Base-by-base conservation (phyloP, 2,329 filamentous ascomycete genomes). In the Hypoxylon sp. region DNA sequence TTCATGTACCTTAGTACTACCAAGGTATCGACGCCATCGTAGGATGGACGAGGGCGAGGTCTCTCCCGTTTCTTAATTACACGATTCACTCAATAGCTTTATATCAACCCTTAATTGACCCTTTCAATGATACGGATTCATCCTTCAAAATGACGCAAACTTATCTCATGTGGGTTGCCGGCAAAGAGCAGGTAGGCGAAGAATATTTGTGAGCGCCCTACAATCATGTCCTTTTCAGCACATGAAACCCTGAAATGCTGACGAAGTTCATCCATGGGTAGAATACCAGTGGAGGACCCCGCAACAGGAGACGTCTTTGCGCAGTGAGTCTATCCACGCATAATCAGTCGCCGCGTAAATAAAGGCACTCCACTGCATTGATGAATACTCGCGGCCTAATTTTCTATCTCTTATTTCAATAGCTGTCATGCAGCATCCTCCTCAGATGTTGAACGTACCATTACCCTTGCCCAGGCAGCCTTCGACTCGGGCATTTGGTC, bases 401-500 rank as follows among this genome's bases (percentile, higher is more conserved):
- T 45, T 1, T n/a, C n/a, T 19, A 5, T 32, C 60, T 65, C 9
- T 62, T 60, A 41, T 45, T 49, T 43, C 7, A 51, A 6, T 49
- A 84, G 83, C 50, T 86, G 83, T 74, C 82, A 86, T 69, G 78
- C 81, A 3, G 84, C 85, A 19, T 84, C 84, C 1, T 32, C 75
- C 2, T 67, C 78, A 4, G 82, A 86, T 63, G 83, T 86, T 14
- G 76, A 82, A 6, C 61, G 78, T 11, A 76, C 81, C 25, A 75
- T 87, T 17, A 59, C 75, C 25, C 66, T 75, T 4, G 85, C 84
- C 41, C 82, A 87, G 57, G 69, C 72, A 9, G 76, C 79, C 23
- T 89, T 87, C 79, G 78, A 80, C 49, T 80, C 80, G 0, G 87
- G 87, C 17, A 61, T 81, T 36, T 90, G 88, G 88, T 88, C 89